Evolutionary conservation across 495 filamentous ascomycete genomes (phyloP).

Genomic region (Terfezia boudieri): DNA sequence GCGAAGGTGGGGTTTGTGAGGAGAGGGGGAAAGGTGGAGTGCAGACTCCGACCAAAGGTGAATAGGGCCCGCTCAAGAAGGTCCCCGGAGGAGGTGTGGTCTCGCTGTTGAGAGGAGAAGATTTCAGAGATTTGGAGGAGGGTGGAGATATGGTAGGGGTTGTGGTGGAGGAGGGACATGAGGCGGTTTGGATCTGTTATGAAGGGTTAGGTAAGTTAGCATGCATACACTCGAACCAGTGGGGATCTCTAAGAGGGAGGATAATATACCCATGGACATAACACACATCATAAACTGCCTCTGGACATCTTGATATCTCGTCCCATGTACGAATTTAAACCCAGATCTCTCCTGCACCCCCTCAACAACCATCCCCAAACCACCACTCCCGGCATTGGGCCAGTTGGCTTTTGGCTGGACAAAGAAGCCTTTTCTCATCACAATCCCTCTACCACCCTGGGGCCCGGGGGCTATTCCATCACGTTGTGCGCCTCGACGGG

Average conservation of each 20-base stretch:
- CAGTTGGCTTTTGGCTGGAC: slow-evolving; percentile 80
- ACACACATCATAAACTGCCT: slow-evolving; percentile 55
- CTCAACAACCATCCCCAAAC: slow-evolving; percentile 59
- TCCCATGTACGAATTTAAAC: slow-evolving; percentile 56
- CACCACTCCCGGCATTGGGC: slow-evolving; percentile 59
- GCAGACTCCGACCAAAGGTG: slow-evolving; percentile 66
- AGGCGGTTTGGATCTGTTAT: slow-evolving; percentile 23
- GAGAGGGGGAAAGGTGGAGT: slow-evolving; percentile 43
- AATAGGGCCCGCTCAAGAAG: slow-evolving; percentile 82
- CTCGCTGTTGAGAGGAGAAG: slow-evolving; percentile 57
- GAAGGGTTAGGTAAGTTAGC: slow-evolving; percentile 3
- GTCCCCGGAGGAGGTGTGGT: slow-evolving; percentile 64
- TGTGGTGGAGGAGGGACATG: slow-evolving; percentile 40
- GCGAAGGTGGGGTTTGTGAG: background rate
- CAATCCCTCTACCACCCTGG: slow-evolving; percentile 41
- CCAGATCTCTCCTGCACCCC: slow-evolving; percentile 27
- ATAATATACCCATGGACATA: slow-evolving; percentile 24
- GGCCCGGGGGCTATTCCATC: slow-evolving; percentile 30
- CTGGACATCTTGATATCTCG: slow-evolving; percentile 57
- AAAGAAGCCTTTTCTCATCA: slow-evolving; percentile 54
- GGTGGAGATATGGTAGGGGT: slow-evolving; percentile 81
- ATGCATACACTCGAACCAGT: background rate
- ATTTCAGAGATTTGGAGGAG: slow-evolving; percentile 84
- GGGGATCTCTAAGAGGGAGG: background rate
- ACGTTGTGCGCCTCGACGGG: slow-evolving; percentile 35